phyloP scores from a whole-genome alignment of 179 eudicot genomes.

The Silene noctiflora region DNA sequence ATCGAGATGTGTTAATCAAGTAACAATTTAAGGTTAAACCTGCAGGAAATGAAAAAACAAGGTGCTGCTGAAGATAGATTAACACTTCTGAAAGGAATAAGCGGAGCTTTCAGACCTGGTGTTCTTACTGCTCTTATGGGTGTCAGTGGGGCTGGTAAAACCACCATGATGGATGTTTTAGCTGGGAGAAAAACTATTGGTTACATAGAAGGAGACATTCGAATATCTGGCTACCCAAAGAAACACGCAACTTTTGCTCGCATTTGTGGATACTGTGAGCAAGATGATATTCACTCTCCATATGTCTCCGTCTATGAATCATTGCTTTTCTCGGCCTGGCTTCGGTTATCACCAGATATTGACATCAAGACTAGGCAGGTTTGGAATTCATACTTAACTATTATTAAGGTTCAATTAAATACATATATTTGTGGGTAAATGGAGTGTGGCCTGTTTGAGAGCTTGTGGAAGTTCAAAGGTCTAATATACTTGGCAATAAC shows the following conservation, averaged over 20 bases:
- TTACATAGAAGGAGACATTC: slow-evolving; percentile 36
- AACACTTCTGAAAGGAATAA: slow-evolving; percentile 31
- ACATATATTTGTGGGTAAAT: no score
- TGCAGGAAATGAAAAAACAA: slow-evolving; percentile 34
- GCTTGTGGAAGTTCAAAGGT: background rate
- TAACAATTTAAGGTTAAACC: background rate
- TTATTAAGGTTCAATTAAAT: no score
- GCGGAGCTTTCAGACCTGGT: slow-evolving; percentile 44
- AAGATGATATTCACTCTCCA: slow-evolving; percentile 40
- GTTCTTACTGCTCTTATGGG: slow-evolving; percentile 39
- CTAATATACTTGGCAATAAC: background rate
- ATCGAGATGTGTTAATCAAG: background rate
- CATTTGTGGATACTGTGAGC: slow-evolving; percentile 41
- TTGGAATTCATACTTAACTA: background rate
- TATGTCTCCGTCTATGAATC: slow-evolving; percentile 39
- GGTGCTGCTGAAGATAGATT: slow-evolving; percentile 31
- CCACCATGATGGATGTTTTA: slow-evolving; percentile 39
- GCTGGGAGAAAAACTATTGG: slow-evolving; percentile 43
- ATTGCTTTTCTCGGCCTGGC: slow-evolving; percentile 39
- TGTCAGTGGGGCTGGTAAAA: slow-evolving; percentile 43
- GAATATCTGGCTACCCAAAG: slow-evolving; percentile 39
- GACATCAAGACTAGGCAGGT: slow-evolving; percentile 32
- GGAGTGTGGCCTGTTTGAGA: no score
- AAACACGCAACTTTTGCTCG: slow-evolving; percentile 43
- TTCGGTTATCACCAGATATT: slow-evolving; percentile 35